phyloP scores from a whole-genome alignment of 2,329 filamentous ascomycete species.

The Alternaria brassicicola region DNA sequence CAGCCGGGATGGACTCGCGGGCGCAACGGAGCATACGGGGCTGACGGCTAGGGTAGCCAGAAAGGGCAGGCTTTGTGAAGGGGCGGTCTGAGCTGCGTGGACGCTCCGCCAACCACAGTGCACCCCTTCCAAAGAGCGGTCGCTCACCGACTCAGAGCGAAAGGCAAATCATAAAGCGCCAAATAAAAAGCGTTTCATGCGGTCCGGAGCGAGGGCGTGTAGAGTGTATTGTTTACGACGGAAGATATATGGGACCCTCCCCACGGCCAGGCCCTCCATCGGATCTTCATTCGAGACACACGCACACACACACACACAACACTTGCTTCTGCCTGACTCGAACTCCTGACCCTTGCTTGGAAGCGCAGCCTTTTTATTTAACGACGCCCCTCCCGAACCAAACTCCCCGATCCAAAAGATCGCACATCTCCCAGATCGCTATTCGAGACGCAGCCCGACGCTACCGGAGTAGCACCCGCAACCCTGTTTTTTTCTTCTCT shows the following conservation, averaged over 20 bases:
- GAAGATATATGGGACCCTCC: constrained; percentile 43
- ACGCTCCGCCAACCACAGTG: constrained; percentile 27
- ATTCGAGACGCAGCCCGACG: constrained; percentile 18
- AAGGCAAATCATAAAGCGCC: constrained; percentile 41
- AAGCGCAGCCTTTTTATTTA: constrained; percentile 13
- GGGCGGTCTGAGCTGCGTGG: constrained; percentile 17
- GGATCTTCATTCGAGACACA: constrained; percentile 43
- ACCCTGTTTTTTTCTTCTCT: constrained; percentile 25
- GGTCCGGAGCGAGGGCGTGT: constrained; percentile 31
- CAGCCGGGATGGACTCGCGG: constrained; percentile 32
- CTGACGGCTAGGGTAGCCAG: constrained; percentile 28
- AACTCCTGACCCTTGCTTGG: constrained; percentile 36
- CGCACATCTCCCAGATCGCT: constrained; percentile 8
- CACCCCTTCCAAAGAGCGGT: constrained; percentile 34
- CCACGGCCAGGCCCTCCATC: constrained; percentile 37
- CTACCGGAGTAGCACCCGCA: constrained; percentile 25
- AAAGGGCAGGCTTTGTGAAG: constrained; percentile 27
- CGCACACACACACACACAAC: constrained; percentile 24
- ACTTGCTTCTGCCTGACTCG: constrained; percentile 47
- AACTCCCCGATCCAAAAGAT: constrained; percentile 11
- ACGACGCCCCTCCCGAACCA: constrained; percentile 11
- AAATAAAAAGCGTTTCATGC: constrained; percentile 34
- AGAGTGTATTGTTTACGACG: constrained; percentile 24
- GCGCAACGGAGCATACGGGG: constrained; percentile 29
- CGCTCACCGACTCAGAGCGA: constrained; percentile 36